These are phyloP conservation scores for Tausonia pullulans DNA, from an alignment of 1,284 basidiomycete species.

Conservation along the genomic window DNA sequence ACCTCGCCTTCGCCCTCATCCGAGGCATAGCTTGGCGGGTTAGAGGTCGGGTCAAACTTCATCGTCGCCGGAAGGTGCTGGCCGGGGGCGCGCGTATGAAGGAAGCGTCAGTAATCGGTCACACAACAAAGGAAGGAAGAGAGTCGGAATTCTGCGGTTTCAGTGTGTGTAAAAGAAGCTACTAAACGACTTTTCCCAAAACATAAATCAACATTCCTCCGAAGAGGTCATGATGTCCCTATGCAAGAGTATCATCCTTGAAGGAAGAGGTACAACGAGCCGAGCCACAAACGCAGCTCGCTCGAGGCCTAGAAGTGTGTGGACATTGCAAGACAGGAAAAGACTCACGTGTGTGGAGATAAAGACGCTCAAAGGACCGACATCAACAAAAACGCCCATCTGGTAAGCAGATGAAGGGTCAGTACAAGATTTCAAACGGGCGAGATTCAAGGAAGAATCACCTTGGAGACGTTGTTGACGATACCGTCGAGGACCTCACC, in stretches of 20 bases:
- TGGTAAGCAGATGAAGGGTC: background rate
- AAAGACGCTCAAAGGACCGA: slow-evolving; percentile 84
- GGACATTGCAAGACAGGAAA: background rate
- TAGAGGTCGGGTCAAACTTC: slow-evolving; percentile 83
- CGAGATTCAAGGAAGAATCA: slow-evolving; percentile 28
- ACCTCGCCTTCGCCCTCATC: slow-evolving; percentile 39
- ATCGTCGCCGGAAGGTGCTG: slow-evolving; percentile 88
- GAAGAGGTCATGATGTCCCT: slow-evolving; percentile 26
- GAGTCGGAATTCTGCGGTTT: background rate
- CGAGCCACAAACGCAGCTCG: background rate
- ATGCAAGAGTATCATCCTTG: slow-evolving; percentile 28
- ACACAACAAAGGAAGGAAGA: background rate
- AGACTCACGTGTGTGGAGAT: slow-evolving; percentile 79
- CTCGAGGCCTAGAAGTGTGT: background rate
- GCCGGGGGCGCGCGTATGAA: slow-evolving; percentile 17
- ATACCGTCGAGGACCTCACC: slow-evolving; percentile 96
- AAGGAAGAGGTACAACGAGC: slow-evolving; percentile 1
- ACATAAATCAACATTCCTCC: slow-evolving; percentile 33
- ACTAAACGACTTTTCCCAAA: slow-evolving; percentile 35
- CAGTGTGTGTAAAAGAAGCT: slow-evolving; percentile 14
- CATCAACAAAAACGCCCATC: slow-evolving; percentile 98
- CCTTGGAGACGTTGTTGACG: slow-evolving; percentile 92
- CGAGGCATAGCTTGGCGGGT: slow-evolving; percentile 75
- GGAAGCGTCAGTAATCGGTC: slow-evolving; percentile 1
- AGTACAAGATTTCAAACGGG: background rate